Evolutionary conservation across 805 yeast species (phyloP), one percentile per base, ranked within the genome.

Genomic region (Hanseniaspora valbyensis): DNA sequence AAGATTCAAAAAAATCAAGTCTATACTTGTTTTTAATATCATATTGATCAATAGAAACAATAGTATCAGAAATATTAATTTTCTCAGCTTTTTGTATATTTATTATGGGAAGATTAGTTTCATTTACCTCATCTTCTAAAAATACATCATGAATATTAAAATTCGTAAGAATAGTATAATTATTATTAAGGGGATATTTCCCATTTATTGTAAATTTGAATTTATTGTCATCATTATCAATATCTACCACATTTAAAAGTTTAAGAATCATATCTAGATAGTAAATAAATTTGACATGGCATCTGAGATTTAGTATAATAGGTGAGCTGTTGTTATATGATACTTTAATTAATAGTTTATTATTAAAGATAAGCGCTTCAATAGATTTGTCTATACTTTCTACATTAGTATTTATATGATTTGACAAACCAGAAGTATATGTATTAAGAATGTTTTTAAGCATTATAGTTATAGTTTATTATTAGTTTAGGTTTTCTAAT

Each of bases 1-100:
- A 66, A 53, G 79, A 34, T 26, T 48, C 51, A 40, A 48, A 48
- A 26, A 48, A 48, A n/a, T 40, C 38, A 16, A 40, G 14, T 19
- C 51, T 32, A 13, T 19, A 30, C 1, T 9, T 12, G 33, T 48
- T 48, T 26, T 48, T 48, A n/a, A 1, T 40, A 12, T 24, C 22
- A n/a, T 29, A 48, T 9, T 40, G 34, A 7, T 12, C 19, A 16
- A 40, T 41, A 6, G 18, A 4, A 19, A 48, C 34, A 5, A 33
- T 7, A 26, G 9, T 9, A 8, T 24, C 6, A 2, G 13, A 4
- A 25, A 6, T 25, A 19, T 22, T 37, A 4, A 21, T 3, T 10
- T 4, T 32, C 16, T 22, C 28, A 8, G 13, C 12, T 21, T 22
- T 37, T 37, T n/a, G 32, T 24, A 39, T 39, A n/a, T 24, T 19